A percentile compares a stretch with the other conserved stretches of the same genome.
These are phyloP conservation scores for Condylostoma magnum DNA, from an alignment of 169 alveolate species.

Conservation along the genomic window DNA sequence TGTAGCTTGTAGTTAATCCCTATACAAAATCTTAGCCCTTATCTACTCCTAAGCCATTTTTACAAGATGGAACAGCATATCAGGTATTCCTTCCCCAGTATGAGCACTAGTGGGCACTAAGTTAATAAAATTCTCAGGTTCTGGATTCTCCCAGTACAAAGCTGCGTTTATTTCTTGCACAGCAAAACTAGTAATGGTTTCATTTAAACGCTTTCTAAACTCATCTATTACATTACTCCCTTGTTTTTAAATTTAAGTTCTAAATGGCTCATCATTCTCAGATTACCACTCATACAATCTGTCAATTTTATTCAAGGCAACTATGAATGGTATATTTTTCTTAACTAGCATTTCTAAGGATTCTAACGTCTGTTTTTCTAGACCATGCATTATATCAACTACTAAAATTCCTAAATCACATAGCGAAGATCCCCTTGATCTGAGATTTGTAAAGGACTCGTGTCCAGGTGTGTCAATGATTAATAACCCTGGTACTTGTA, in stretches of 20 bases:
- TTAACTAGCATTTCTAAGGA: slow-evolving; percentile 89
- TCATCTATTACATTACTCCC: slow-evolving; percentile 82
- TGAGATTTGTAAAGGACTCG: slow-evolving; percentile 94
- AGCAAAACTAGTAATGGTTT: slow-evolving; percentile 84
- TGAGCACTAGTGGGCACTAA: slow-evolving; percentile 98
- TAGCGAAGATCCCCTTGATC: slow-evolving; percentile 98
- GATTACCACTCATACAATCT: slow-evolving; percentile 95
- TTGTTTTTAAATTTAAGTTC: slow-evolving; percentile 82
- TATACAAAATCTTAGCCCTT: slow-evolving; percentile 67
- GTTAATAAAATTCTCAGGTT: slow-evolving; percentile 91
- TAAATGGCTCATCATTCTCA: slow-evolving; percentile 87
- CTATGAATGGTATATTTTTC: slow-evolving; percentile 94
- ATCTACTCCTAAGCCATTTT: slow-evolving; percentile 86
- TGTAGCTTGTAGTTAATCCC: slow-evolving; percentile 20
- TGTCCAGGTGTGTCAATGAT: slow-evolving; percentile 99
- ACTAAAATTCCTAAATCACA: slow-evolving; percentile 99
- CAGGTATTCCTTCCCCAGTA: slow-evolving; percentile 99
- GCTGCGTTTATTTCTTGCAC: slow-evolving; percentile 96
- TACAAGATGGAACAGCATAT: slow-evolving; percentile 89
- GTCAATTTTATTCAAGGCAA: slow-evolving; percentile 98
- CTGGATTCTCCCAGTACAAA: slow-evolving; percentile 95
- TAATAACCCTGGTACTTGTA: slow-evolving; percentile 95
- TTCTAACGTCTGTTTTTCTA: slow-evolving; percentile 97
- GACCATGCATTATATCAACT: slow-evolving; percentile 99
- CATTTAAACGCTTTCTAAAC: slow-evolving; percentile 82